phyloP scores from a whole-genome alignment of 2,329 filamentous ascomycete species.

The Aspergillus versicolor region DNA sequence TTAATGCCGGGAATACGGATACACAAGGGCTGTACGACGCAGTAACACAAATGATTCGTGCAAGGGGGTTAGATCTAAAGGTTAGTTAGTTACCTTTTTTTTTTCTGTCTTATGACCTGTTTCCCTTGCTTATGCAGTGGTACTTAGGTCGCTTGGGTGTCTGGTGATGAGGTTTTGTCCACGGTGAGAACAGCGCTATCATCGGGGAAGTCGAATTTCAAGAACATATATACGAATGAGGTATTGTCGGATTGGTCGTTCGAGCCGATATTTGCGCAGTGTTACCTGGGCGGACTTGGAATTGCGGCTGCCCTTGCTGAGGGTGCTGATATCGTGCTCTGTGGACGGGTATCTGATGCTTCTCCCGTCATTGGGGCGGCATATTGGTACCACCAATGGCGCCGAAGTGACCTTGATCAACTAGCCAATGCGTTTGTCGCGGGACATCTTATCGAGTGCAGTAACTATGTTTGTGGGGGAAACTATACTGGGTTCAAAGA shows the following conservation, averaged over 20 bases:
- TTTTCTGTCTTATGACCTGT: neutral
- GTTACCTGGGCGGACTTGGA: constrained; percentile 42
- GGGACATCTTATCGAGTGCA: constrained; percentile 42
- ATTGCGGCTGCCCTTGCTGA: constrained; percentile 40
- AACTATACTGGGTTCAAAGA: constrained; percentile 46
- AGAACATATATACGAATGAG: constrained; percentile 42
- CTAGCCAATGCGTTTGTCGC: constrained; percentile 42
- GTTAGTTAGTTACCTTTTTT: neutral
- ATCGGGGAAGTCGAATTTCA: constrained; percentile 36
- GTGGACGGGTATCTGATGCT: constrained; percentile 47
- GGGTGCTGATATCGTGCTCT: constrained; percentile 47
- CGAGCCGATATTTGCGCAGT: constrained; percentile 26
- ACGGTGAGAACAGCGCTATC: constrained; percentile 31
- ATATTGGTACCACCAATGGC: constrained; percentile 46
- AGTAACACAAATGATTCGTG: constrained; percentile 37
- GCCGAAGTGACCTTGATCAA: constrained; percentile 34
- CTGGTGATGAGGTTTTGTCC: constrained; percentile 46
- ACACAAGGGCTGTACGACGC: constrained; percentile 41
- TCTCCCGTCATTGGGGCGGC: constrained; percentile 44
- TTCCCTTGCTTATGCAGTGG: neutral
- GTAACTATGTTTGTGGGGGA: constrained; percentile 45
- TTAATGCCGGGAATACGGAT: constrained; percentile 47
- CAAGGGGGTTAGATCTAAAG: constrained; percentile 44
- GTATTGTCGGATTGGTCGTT: constrained; percentile 37
- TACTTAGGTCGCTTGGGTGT: constrained; percentile 47